Percentiles rank a stretch among this genome's conserved stretches.
Evolutionary conservation across 208 protist species (phyloP).

Genomic region (Trypanosoma caninum): DNA sequence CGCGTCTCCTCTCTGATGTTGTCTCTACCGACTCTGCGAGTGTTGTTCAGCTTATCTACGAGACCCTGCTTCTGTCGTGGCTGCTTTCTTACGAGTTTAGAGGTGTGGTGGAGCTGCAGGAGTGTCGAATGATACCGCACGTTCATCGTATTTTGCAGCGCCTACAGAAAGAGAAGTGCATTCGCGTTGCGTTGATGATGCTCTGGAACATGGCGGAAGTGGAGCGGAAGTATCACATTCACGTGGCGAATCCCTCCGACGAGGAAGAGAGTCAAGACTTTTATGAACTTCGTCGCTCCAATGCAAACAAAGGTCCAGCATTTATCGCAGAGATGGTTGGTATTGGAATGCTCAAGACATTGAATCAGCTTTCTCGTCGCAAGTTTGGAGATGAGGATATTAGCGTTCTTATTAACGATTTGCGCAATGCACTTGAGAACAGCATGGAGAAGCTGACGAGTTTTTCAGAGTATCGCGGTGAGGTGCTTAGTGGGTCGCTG

Average conservation of each 20-base stretch:
- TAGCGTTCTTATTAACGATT: conserved; percentile 48
- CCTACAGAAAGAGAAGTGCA: conserved; percentile 92
- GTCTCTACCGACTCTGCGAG: conserved; percentile 71
- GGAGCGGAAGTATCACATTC: conserved; percentile 59
- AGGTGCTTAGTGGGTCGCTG: conserved; percentile 82
- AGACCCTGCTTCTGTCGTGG: conserved; percentile 74
- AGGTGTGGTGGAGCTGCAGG: conserved; percentile 64
- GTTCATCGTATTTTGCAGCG: conserved; percentile 84
- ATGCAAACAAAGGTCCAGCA: conserved; percentile 42
- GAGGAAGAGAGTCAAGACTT: conserved; percentile 20
- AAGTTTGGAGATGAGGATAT: conserved; percentile 93
- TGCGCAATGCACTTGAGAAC: conserved; percentile 66
- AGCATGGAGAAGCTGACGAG: conserved; percentile 90
- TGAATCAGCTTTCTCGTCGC: conserved; percentile 65
- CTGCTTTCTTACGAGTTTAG: conserved; percentile 85
- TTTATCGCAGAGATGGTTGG: conserved; percentile 90
- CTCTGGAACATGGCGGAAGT: conserved; percentile 82
- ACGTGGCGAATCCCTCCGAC: conserved; percentile 46
- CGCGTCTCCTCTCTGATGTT: conserved; percentile 77
- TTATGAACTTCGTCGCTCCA: conserved; percentile 7
- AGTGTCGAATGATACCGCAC: conserved; percentile 80
- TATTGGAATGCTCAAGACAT: conserved; percentile 89
- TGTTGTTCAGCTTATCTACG: conserved; percentile 85
- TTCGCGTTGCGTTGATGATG: conserved; percentile 84
- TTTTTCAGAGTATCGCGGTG: conserved; percentile 90